These are phyloP conservation scores for Musa acuminata DNA, from an alignment of 176 grass and related monocot species.

Conservation along the genomic window DNA sequence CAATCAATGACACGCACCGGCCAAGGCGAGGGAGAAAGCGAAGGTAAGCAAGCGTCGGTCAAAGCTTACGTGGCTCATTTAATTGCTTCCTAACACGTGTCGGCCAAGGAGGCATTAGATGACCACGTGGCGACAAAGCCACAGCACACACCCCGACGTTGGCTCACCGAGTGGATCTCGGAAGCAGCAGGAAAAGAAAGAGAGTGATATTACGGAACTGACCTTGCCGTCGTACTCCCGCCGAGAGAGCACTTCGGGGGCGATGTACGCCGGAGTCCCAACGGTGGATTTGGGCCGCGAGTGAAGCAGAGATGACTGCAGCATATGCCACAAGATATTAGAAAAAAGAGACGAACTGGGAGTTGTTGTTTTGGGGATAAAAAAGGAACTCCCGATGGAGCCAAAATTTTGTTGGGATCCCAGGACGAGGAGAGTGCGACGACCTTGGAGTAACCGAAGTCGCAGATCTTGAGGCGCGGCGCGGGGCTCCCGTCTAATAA, in stretches of 20 bases:
- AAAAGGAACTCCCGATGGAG: neutral
- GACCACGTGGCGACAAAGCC: too few species aligned
- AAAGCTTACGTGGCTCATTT: too few species aligned
- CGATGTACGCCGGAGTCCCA: neutral
- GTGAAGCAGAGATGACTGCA: neutral
- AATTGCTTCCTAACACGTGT: too few species aligned
- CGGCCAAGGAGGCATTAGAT: too few species aligned
- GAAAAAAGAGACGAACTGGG: neutral
- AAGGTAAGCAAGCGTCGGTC: too few species aligned
- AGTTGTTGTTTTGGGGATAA: neutral
- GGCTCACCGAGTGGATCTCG: too few species aligned
- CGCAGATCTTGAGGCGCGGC: slow-evolving; percentile 6
- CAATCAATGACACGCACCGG: too few species aligned
- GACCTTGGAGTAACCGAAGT: slow-evolving; percentile 4
- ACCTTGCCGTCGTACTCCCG: slow-evolving; percentile 7
- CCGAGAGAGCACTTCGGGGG: neutral
- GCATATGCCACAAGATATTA: neutral
- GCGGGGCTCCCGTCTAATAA: neutral
- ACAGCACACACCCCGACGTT: too few species aligned
- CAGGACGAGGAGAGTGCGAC: neutral
- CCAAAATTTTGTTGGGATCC: neutral
- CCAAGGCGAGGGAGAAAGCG: too few species aligned
- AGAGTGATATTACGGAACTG: neutral
- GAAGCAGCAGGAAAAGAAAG: neutral
- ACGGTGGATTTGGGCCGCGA: slow-evolving; percentile 7